Conservation (phyloP, 495 filamentous ascomycete species). For the Penicillium silybi region DNA sequence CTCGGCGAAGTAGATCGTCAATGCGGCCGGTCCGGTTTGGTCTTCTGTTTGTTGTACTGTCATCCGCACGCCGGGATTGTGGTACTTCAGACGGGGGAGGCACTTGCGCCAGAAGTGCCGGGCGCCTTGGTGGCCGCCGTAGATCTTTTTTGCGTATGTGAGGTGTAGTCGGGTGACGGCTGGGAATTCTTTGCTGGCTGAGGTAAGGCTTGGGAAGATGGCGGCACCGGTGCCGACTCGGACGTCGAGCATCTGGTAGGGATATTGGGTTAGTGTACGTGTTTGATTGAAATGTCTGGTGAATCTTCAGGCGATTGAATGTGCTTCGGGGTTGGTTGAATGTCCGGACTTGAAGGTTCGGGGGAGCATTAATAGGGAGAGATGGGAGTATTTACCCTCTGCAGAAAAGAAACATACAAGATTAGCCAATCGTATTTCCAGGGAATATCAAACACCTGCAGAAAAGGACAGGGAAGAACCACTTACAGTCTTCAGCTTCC, state of each 20-base stretch:
- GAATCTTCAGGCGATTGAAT: background rate
- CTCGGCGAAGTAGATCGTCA: conserved; percentile 71
- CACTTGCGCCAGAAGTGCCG: conserved; percentile 85
- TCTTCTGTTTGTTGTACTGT: conserved; percentile 64
- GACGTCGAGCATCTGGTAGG: conserved; percentile 61
- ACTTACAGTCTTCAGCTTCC: conserved; percentile 73
- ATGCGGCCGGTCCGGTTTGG: conserved; percentile 53
- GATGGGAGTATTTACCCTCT: conserved; percentile 34
- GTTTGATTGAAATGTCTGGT: background rate
- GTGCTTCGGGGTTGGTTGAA: background rate
- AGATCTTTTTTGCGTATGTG: conserved; percentile 64
- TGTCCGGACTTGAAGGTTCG: conserved; percentile 4
- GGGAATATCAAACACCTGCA: background rate
- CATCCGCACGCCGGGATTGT: conserved; percentile 84
- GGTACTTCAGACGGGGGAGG: conserved; percentile 85
- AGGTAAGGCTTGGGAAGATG: conserved; percentile 56
- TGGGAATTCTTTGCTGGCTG: conserved; percentile 48
- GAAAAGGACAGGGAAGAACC: background rate
- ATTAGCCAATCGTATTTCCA: conserved; percentile 3
- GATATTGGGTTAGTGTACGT: background rate
- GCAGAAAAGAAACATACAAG: background rate
- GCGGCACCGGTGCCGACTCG: conserved; percentile 78
- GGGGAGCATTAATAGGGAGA: conserved; percentile 11
- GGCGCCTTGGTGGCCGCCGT: conserved; percentile 66
- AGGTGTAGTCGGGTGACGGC: conserved; percentile 76